phyloP scores from a whole-genome alignment of 179 eudicot species.

The Actinidia polygama region DNA sequence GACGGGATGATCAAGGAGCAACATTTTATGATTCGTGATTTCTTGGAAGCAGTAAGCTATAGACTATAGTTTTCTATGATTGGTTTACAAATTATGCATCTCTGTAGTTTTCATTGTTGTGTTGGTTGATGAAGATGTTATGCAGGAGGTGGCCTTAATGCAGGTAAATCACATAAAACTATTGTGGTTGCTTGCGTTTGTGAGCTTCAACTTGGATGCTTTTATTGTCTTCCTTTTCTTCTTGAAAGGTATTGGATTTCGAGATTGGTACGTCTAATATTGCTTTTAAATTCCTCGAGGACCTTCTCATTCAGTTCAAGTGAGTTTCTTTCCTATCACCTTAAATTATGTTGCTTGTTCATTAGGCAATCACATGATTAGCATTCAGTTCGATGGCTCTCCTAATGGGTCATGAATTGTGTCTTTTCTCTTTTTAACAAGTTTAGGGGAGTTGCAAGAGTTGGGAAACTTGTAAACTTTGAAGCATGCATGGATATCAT shows the following conservation, averaged over 20 bases:
- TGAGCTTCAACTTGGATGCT: slow-evolving; percentile 1
- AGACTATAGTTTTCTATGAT: background rate
- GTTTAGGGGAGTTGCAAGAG: slow-evolving; percentile 60
- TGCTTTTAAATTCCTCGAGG: slow-evolving; percentile 55
- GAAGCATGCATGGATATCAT: slow-evolving; percentile 74
- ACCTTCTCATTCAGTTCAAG: slow-evolving; percentile 48
- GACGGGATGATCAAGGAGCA: slow-evolving; percentile 68
- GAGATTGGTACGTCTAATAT: slow-evolving; percentile 60
- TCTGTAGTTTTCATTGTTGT: background rate
- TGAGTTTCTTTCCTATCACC: slow-evolving; percentile 26
- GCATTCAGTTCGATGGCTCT: background rate
- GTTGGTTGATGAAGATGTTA: slow-evolving; percentile 20
- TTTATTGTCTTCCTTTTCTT: slow-evolving; percentile 15
- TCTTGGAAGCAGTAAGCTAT: slow-evolving; percentile 61
- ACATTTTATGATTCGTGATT: slow-evolving; percentile 66
- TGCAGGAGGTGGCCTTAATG: slow-evolving; percentile 62
- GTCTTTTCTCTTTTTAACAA: slow-evolving; percentile 5
- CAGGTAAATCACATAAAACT: slow-evolving; percentile 31
- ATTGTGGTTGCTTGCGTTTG: slow-evolving; percentile 9
- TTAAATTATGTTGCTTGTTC: background rate
- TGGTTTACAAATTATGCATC: background rate
- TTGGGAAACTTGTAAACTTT: slow-evolving; percentile 59
- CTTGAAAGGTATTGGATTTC: slow-evolving; percentile 50
- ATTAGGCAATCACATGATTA: background rate
- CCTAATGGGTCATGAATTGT: background rate